Conservation (phyloP, 306 rosid species). For the Abrus pulchellus region DNA sequence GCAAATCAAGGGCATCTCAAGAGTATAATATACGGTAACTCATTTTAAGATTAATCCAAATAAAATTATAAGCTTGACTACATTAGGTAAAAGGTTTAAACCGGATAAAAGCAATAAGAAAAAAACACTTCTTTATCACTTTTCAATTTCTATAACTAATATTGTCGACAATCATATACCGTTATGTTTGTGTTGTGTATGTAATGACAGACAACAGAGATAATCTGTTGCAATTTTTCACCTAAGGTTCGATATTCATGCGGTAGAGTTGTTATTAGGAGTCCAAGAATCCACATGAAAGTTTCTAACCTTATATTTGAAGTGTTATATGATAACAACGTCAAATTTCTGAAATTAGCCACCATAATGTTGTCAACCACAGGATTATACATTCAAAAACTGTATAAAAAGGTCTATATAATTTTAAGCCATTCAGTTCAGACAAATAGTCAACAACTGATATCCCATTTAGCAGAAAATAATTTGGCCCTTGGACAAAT, state of each 20-base stretch:
- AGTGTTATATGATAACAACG: slow-evolving; percentile 16
- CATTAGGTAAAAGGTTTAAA: slow-evolving; percentile 19
- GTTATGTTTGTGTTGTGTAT: slow-evolving; percentile 3
- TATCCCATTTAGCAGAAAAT: slow-evolving; percentile 3
- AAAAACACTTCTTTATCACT: neutral
- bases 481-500: slow-evolving; percentile 1
- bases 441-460: slow-evolving; percentile 28
- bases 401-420: slow-evolving; percentile 1
- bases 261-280: slow-evolving; percentile 13
- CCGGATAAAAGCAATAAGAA: neutral
- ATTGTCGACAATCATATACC: slow-evolving; percentile 11
- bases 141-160: neutral
- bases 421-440: slow-evolving; percentile 12
- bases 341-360: slow-evolving; percentile 5
- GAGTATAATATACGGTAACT: neutral
- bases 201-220: neutral
- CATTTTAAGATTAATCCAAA: slow-evolving; percentile 20
- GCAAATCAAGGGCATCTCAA: neutral
- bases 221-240: slow-evolving; percentile 13
- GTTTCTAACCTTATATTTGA: neutral
- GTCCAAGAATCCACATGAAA: slow-evolving; percentile 37
- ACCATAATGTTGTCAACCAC: slow-evolving; percentile 32
- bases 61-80: slow-evolving; percentile 31
- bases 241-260: slow-evolving; percentile 32
- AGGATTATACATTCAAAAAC: slow-evolving; percentile 2